Base-by-base conservation (phyloP, 2,329 filamentous ascomycete species). In the Falciphora oryzae region DNA sequence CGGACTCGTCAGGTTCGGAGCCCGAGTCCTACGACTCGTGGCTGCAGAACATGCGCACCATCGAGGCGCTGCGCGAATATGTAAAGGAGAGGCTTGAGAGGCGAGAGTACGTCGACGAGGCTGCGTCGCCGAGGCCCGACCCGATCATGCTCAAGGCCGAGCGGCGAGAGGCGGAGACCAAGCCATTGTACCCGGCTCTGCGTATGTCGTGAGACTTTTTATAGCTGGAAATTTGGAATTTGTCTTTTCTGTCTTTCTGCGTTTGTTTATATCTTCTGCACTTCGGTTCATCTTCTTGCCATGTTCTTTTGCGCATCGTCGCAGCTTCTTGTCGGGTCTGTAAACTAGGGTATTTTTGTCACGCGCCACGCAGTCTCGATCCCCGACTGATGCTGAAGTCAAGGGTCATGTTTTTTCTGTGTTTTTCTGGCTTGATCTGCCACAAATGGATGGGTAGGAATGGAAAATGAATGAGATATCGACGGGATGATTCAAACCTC, bases 31-130 rank as follows among this genome's bases (percentile, higher is more conserved):
- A 89, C 72, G 86, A 89, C 70, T 78, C 80, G 65, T 89, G 86
- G 86, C 76, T 89, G 16, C 85, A 88, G 74, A 87, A 89, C 71
- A 84, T 89, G 73, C 85, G 86, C 50, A 80, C 84, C 63, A 86
- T 89, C 63, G 87, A 89, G 76, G 82, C 78, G 58, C 80, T 89
- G 53, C 80, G 85, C 56, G 81, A 83, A 67, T 84, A 85, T 66
- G 79, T 89, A 63, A 80, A 79, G 60, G 77, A 83, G 14, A 82
- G 85, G 38, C 79, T 89, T n/a, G 78, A 85, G 64, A 79, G 79
- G 44, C 79, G 78, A 68, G 83, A 88, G 64, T 89, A 83, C 68
- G 78, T 80, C 10, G 72, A 76, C 22, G 75, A 76, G 5, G 71
- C 67, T 13, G 66, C 68, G 31, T 50, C 59, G 53, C 74, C 66